Evolutionary conservation across 2,329 filamentous ascomycete species (phyloP).

Genomic region (Aspergillus tubingensis): DNA sequence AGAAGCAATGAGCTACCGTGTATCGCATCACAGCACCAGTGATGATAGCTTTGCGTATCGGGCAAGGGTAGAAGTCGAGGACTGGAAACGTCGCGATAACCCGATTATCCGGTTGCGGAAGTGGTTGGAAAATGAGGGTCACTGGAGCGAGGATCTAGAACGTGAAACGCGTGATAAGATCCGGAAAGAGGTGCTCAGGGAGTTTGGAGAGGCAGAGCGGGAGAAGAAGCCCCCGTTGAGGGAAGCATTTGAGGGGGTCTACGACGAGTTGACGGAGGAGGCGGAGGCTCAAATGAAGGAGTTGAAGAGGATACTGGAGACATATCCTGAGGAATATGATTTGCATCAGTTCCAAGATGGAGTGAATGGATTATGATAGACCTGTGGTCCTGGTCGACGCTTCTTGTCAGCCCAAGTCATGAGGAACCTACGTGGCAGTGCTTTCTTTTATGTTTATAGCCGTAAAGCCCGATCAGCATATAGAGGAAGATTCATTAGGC

Average conservation of each 20-base stretch:
- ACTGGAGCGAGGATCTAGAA: slow-evolving; percentile 86
- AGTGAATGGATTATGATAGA: slow-evolving; percentile 57
- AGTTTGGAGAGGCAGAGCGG: slow-evolving; percentile 71
- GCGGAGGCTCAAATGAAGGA: slow-evolving; percentile 72
- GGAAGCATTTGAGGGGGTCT: slow-evolving; percentile 78
- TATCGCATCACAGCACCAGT: slow-evolving; percentile 93
- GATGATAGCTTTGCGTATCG: slow-evolving; percentile 98
- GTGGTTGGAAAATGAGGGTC: slow-evolving; percentile 79
- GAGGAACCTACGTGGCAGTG: too few relatives aligned
- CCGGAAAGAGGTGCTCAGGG: slow-evolving; percentile 75
- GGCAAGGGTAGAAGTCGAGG: slow-evolving; percentile 87
- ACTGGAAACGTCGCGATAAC: slow-evolving; percentile 90
- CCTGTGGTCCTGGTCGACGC: too few relatives aligned
- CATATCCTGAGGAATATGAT: slow-evolving; percentile 93
- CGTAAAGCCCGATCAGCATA: too few relatives aligned
- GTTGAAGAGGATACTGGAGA: slow-evolving; percentile 74
- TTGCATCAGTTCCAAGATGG: slow-evolving; percentile 74
- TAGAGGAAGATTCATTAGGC: too few relatives aligned
- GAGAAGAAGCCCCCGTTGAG: slow-evolving; percentile 58
- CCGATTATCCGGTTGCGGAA: slow-evolving; percentile 82
- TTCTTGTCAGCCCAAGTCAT: too few relatives aligned
- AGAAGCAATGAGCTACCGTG: slow-evolving; percentile 97
- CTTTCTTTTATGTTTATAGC: too few relatives aligned
- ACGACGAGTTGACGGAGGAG: slow-evolving; percentile 82
- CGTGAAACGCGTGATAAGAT: slow-evolving; percentile 66